A percentile compares a stretch with the other conserved stretches of the same genome.
Evolutionary conservation across 2,329 filamentous ascomycete genomes (phyloP).

Genomic region (Hypomyces perniciosus): DNA sequence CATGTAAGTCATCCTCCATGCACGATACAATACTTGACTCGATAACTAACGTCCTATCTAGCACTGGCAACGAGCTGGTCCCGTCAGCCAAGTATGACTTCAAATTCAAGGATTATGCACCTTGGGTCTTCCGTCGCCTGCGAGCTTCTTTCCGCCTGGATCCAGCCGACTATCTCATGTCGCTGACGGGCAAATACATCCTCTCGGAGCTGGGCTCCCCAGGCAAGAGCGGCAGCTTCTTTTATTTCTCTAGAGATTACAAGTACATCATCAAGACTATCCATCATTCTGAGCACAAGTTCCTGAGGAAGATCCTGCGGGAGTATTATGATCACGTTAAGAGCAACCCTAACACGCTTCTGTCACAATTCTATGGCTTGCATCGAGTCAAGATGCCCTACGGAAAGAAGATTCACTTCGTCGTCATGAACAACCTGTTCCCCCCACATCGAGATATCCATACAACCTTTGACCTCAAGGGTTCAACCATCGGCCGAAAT

Average conservation of each 20-base stretch:
- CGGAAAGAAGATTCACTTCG: constrained; percentile 97
- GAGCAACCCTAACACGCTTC: constrained; percentile 89
- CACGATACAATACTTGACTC: background rate
- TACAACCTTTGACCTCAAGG: constrained; percentile 93
- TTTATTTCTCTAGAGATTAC: constrained; percentile 99
- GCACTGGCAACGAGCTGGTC: constrained; percentile 92
- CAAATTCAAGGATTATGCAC: constrained; percentile 99
- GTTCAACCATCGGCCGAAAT: constrained; percentile 88
- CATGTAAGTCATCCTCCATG: constrained; percentile 56
- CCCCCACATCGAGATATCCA: constrained; percentile 97
- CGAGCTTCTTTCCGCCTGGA: constrained; percentile 84
- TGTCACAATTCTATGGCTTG: constrained; percentile 95
- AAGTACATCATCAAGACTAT: constrained; percentile 99
- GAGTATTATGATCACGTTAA: constrained; percentile 93
- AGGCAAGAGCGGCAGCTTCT: constrained; percentile 97
- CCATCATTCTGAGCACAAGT: constrained; percentile 89
- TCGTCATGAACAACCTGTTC: constrained; percentile 99
- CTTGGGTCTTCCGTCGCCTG: constrained; percentile 95
- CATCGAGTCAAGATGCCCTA: constrained; percentile 98
- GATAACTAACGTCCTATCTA: constrained; percentile 27
- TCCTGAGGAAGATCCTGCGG: constrained; percentile 73
- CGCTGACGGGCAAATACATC: constrained; percentile 96
- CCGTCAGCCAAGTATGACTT: constrained; percentile 99
- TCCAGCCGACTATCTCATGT: constrained; percentile 97
- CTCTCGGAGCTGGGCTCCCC: constrained; percentile 94